A percentile compares a stretch with the other conserved stretches of the same genome.
Evolutionary conservation across 2,329 filamentous ascomycete genomes (phyloP).

Genomic region (Xylariaceae sp.): DNA sequence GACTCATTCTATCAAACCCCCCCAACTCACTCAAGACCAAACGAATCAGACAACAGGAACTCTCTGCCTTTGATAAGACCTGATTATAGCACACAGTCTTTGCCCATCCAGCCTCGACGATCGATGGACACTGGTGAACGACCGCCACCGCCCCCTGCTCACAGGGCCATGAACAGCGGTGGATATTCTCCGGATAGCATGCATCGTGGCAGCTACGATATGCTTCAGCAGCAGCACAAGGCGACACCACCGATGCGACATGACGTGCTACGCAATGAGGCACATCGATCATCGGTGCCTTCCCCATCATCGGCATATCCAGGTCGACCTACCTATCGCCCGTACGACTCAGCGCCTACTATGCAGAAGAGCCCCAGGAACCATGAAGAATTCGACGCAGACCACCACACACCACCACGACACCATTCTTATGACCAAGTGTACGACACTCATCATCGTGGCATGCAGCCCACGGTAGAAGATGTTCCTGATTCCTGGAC

Average conservation of each 20-base stretch:
- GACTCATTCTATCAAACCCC: slow-evolving; percentile 33
- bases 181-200: slow-evolving; percentile 39
- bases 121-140: slow-evolving; percentile 39
- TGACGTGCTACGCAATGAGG: slow-evolving; percentile 54
- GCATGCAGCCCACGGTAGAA: slow-evolving; percentile 61
- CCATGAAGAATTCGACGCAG: slow-evolving; percentile 32
- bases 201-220: slow-evolving; percentile 40
- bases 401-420: slow-evolving; percentile 37
- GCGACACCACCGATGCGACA: slow-evolving; percentile 50
- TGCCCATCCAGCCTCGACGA: slow-evolving; percentile 28
- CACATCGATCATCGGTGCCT: slow-evolving; percentile 48
- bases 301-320: slow-evolving; percentile 43
- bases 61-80: slow-evolving; percentile 18
- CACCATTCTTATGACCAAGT: slow-evolving; percentile 50
- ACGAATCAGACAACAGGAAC: slow-evolving; percentile 22
- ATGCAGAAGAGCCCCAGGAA: slow-evolving; percentile 30
- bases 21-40: slow-evolving; percentile 31
- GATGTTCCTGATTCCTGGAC: slow-evolving; percentile 55
- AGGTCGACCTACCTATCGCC: slow-evolving; percentile 50
- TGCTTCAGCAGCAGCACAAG: slow-evolving; percentile 40
- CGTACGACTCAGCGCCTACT: slow-evolving; percentile 45
- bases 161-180: slow-evolving; percentile 46
- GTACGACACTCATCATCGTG: slow-evolving; percentile 44
- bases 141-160: slow-evolving; percentile 55
- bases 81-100: slow-evolving; percentile 20